Evolutionary conservation across 441 rosid species (phyloP), one percentile per base, ranked within the genome.

Genomic region (Eugenia klotzschiana): DNA sequence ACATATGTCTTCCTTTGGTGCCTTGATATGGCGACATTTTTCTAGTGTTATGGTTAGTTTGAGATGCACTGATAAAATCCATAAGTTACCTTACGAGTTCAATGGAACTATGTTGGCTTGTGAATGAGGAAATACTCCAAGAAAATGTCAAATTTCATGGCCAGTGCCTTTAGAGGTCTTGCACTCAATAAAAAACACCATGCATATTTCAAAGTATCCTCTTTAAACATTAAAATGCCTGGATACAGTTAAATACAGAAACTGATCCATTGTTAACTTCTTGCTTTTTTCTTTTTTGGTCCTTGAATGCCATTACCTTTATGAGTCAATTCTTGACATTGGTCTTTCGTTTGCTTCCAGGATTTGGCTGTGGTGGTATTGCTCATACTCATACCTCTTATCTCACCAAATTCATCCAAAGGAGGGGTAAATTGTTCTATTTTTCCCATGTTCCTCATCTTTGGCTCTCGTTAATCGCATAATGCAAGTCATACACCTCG

Each of bases 341-440:
- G 80, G 26, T 51, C 40, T 60, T 83, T 52, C 55, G 46, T 83
- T 81, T 80, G 80, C 84, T 86, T 87, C 43, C 98, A 97, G 98
- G 99, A 97, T 91, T 91, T 97, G 91, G 99, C 99, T 85, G 99
- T 95, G 84, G 98, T 95, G 86, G 99, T 95, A 84, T 87, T 97
- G 92, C 95, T 97, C 81, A 97, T 97, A 86, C 98, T 97, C 82
- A 95, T 97, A 89, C 98, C 99, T 87, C 99, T 97, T 88, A 91
- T 97, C 85, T 97, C 98, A 82, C 98, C 99, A 82, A 97, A 92
- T 92, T 97, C 99, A 83, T 94, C 98, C 56, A 97, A 94, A 92
- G 98, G 99, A 92, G 99, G 99, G 98, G 98, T 95, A 94, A 92
- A 83, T 81, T 81, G 82, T 86, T 84, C 84, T 83, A 74, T 56